Evolutionary conservation across 176 grass and related monocot species (phyloP), one percentile per base, ranked within the genome.

Genomic region (Musa schizocarpa): DNA sequence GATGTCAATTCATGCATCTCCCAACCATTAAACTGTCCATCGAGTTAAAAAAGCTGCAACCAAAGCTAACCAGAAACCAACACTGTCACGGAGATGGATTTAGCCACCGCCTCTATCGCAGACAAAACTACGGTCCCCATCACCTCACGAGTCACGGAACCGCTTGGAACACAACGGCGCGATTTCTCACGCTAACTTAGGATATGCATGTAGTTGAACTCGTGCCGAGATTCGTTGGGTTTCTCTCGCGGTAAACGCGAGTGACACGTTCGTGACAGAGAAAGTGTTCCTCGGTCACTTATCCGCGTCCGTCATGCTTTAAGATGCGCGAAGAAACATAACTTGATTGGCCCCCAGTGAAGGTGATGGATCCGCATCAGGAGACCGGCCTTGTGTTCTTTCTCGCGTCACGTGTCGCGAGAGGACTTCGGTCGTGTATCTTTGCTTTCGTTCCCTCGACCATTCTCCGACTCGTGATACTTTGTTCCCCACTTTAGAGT

Each of bases 81-180:
- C 63, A 10, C 27, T 23, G 63, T 65, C 63, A 65, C 11, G 63
- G 23, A 65, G 26, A 65, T 6, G 4, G 63, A 65, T 65, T 12
- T 22, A 1, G 17, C 58, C 58, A 62, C 58, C n/a, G 58, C 13
- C 63, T 43, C 23, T 13, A 2, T 26, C n/a, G 23, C 21, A 3
- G 63, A 26, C 63, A 65, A 65, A 65, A 26, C 24, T 26, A 65
- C 63, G 63, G 63, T 65, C 63, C 23, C 63, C 63, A 65, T 65
- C 63, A 65, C 63, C 9, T 65, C 34, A 26, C 63, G 63, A 20
- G 23, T 24, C 62, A 24, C 62, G 20, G 62, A 23, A 9, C 63
- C 3, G 13, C 63, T 9, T 25, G 10, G 17, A 8, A 63, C 7
- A 63, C n/a, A 63, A 63, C 21, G 19, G n/a, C 16, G 55, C 55